Conservation (phyloP, 805 yeast species). For the Yarrowia osloensis region DNA sequence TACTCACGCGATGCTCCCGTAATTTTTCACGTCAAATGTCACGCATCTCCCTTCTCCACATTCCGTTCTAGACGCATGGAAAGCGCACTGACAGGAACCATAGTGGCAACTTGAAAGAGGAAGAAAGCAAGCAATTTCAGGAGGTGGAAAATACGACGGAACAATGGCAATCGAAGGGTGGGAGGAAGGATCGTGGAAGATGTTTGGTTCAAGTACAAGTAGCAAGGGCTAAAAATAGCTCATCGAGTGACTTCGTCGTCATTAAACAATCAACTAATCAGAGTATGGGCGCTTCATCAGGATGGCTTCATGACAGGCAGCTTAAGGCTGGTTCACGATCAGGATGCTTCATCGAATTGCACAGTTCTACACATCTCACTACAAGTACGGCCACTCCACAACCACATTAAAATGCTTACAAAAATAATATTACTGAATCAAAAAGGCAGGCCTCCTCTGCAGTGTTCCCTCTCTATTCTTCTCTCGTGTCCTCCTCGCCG, state of each 20-base stretch:
- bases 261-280: no score
- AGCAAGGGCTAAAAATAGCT: no score
- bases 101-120: background rate
- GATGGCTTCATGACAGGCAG: no score
- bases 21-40: background rate
- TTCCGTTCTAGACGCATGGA: constrained; percentile 14
- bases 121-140: background rate
- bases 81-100: background rate
- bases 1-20: no score
- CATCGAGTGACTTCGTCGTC: no score
- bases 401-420: background rate
- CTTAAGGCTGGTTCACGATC: no score
- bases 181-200: no score
- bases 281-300: no score
- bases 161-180: background rate
- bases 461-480: background rate
- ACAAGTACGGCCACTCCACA: no score
- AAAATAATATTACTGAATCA: constrained; percentile 18
- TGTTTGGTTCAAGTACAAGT: no score
- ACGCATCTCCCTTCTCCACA: background rate
- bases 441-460: constrained; percentile 11
- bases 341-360: no score
- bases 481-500: background rate
- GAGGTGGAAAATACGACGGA: background rate
- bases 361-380: no score